Evolutionary conservation across 2,329 filamentous ascomycete species (phyloP).

Genomic region (Aspergillus phoenicis): DNA sequence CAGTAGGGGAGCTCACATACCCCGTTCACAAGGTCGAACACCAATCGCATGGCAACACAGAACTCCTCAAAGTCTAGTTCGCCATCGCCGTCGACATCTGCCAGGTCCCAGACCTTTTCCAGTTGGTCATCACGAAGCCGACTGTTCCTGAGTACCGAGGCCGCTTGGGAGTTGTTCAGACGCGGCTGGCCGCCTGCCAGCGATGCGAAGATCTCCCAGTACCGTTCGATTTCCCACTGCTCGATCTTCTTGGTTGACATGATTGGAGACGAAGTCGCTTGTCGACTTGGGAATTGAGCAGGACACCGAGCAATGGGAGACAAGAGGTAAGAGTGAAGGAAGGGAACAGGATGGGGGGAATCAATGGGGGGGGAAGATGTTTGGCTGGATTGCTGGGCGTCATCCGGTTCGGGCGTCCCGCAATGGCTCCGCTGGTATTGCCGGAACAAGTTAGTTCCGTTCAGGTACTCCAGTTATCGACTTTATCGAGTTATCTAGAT

Average conservation of each 20-base stretch:
- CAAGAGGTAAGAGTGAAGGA: background rate
- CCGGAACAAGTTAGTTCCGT: conserved; percentile 33
- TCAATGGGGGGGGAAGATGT: conserved; percentile 5
- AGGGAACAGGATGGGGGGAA: background rate
- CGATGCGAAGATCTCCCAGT: conserved; percentile 78
- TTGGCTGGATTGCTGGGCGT: conserved; percentile 7
- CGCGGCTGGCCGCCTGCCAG: conserved; percentile 65
- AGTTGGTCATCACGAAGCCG: conserved; percentile 78
- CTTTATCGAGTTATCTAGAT: too few relatives aligned
- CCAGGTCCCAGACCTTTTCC: conserved; percentile 96
- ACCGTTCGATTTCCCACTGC: conserved; percentile 74
- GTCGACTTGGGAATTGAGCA: background rate
- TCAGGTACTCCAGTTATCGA: conserved; percentile 12
- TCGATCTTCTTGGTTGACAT: conserved; percentile 60
- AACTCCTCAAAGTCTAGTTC: conserved; percentile 99
- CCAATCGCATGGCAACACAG: conserved; percentile 96
- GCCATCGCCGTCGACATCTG: conserved; percentile 95
- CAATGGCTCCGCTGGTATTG: conserved; percentile 19
- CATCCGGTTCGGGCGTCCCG: conserved; percentile 25
- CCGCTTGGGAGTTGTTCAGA: conserved; percentile 70
- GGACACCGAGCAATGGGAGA: conserved; percentile 17
- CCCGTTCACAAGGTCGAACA: conserved; percentile 96
- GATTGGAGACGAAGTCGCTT: conserved; percentile 12
- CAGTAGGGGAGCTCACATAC: conserved; percentile 54
- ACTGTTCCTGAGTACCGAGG: conserved; percentile 72